phyloP scores from a whole-genome alignment of 768 basidiomycete species.

The Pulveroboletus sp. region DNA sequence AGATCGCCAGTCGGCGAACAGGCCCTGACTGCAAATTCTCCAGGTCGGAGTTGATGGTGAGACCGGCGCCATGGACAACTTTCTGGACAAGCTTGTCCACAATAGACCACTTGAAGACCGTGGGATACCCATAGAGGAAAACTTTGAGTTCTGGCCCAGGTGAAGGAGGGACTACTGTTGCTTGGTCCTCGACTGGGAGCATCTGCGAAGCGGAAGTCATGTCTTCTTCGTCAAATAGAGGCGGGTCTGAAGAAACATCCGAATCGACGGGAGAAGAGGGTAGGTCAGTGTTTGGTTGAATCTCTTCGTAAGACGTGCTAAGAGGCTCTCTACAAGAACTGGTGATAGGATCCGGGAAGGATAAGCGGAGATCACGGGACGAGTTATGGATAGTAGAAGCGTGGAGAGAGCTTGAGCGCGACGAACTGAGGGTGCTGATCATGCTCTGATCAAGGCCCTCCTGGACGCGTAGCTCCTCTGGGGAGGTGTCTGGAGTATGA shows the following conservation, averaged over 20 bases:
- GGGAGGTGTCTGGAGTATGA: conserved; percentile 34
- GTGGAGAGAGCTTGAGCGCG: conserved; percentile 62
- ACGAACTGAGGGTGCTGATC: conserved; percentile 73
- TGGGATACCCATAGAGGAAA: conserved; percentile 63
- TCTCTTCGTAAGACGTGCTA: conserved; percentile 55
- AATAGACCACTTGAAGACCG: conserved; percentile 59
- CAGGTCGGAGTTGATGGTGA: conserved; percentile 24
- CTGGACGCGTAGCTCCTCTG: conserved; percentile 68
- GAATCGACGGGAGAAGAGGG: conserved; percentile 17
- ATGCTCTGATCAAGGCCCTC: conserved; percentile 81
- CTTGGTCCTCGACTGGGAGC: conserved; percentile 31
- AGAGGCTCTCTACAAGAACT: conserved; percentile 62
- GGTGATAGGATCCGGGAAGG: conserved; percentile 81
- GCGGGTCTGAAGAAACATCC: conserved; percentile 13
- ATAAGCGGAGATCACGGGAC: conserved; percentile 73
- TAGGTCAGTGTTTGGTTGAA: conserved; percentile 40
- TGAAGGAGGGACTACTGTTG: conserved; percentile 22
- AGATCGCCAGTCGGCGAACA: conserved; percentile 22
- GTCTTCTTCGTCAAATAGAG: conserved; percentile 33
- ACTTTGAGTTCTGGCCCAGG: conserved; percentile 51
- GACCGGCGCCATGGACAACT: conserved; percentile 38
- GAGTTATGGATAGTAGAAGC: conserved; percentile 55
- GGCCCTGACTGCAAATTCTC: conserved; percentile 22
- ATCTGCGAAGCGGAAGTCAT: conserved; percentile 17
- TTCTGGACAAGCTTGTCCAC: conserved; percentile 59